phyloP scores from a whole-genome alignment of 306 rosid species.

The Corylus avellana region DNA sequence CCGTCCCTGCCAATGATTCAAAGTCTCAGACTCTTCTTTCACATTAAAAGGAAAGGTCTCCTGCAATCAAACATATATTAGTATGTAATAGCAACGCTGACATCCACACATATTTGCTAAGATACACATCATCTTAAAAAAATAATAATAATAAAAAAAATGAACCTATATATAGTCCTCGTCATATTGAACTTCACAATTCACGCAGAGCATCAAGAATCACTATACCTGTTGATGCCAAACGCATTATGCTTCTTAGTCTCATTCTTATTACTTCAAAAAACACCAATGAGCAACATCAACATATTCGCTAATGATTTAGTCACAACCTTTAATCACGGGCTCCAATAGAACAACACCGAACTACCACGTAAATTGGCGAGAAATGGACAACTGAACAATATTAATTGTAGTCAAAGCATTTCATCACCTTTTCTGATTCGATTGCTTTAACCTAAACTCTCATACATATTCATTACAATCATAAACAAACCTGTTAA shows the following conservation, averaged over 20 bases:
- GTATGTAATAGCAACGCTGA: conserved; percentile 48
- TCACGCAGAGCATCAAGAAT: neutral
- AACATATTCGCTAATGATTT: neutral
- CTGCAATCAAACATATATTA: conserved; percentile 70
- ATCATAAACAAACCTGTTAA: neutral
- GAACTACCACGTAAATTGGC: neutral
- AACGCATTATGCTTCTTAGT: neutral
- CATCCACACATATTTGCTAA: conserved; percentile 22
- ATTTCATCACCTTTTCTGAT: neutral
- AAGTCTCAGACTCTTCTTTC: conserved; percentile 80
- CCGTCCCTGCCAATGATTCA: conserved; percentile 87
- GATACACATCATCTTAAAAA: neutral
- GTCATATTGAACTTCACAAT: neutral
- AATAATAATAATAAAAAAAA: neutral
- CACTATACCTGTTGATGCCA: neutral
- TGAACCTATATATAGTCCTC: neutral
- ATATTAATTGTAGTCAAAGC: neutral
- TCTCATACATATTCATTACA: neutral
- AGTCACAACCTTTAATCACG: neutral
- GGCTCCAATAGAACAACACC: neutral
- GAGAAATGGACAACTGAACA: neutral
- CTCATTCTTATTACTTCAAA: neutral
- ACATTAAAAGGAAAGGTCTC: conserved; percentile 63
- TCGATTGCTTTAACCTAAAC: neutral
- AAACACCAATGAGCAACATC: too few species aligned